phyloP scores from a whole-genome alignment of 176 grass and related monocot species.

The Juncus effusus region DNA sequence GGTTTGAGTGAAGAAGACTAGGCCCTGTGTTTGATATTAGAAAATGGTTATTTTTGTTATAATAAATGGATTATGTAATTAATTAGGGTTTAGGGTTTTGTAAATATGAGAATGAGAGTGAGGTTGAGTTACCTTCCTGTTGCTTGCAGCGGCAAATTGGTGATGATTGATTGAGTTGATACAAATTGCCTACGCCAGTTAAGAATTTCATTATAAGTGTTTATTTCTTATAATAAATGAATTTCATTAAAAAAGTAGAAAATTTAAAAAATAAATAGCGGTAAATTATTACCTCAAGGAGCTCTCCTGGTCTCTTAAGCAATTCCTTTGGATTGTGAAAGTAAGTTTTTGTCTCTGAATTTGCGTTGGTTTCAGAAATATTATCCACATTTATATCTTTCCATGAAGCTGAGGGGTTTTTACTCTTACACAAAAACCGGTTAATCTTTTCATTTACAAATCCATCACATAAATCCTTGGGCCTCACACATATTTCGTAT shows the following conservation, averaged over 20 bases:
- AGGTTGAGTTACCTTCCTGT: constrained; percentile 60
- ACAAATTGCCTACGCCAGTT: constrained; percentile 60
- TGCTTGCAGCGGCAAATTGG: constrained; percentile 76
- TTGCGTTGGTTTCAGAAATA: constrained; percentile 47
- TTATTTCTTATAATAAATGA: constrained; percentile 10
- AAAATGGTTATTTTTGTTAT: neutral
- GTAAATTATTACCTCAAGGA: constrained; percentile 70
- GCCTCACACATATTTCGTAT: constrained; percentile 55
- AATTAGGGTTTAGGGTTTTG: too few relatives aligned
- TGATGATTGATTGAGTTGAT: constrained; percentile 74
- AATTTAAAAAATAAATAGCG: too few relatives aligned
- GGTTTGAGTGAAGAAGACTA: too few relatives aligned
- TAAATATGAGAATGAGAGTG: too few relatives aligned
- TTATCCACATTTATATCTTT: constrained; percentile 45
- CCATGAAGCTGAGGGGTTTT: constrained; percentile 52
- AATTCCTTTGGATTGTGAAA: constrained; percentile 78
- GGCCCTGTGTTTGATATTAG: constrained; percentile 51
- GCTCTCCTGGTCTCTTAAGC: constrained; percentile 78
- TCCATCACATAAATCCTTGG: constrained; percentile 57
- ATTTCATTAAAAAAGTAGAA: constrained; percentile 8
- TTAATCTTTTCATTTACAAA: constrained; percentile 63
- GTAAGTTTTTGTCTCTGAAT: constrained; percentile 28
- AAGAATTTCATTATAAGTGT: too few relatives aligned
- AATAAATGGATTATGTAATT: neutral
- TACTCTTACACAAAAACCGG: constrained; percentile 29